These are phyloP conservation scores for Tuber borchii DNA, from an alignment of 495 filamentous ascomycete species.

Conservation along the genomic window DNA sequence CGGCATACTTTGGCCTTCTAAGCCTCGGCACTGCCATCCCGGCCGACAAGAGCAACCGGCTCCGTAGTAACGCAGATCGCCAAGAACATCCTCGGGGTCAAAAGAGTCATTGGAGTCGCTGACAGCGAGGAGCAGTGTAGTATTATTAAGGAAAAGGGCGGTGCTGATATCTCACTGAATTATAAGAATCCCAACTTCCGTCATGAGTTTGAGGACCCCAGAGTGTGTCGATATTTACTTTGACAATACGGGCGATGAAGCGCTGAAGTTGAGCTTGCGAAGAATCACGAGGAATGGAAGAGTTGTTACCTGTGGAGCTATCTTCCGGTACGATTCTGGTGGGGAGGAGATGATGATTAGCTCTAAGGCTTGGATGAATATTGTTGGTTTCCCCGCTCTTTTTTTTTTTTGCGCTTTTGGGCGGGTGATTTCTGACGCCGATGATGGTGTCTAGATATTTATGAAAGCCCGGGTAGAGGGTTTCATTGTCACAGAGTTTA, in stretches of 20 bases:
- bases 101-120: constrained; percentile 57
- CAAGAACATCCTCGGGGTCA: constrained; percentile 52
- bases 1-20: constrained; percentile 62
- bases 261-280: constrained; percentile 56
- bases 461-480: constrained; percentile 55
- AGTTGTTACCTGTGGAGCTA: constrained; percentile 58
- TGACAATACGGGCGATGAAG: constrained; percentile 65
- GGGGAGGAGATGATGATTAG: constrained; percentile 40
- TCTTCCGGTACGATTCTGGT: constrained; percentile 49
- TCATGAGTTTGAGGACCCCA: constrained; percentile 55
- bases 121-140: constrained; percentile 60
- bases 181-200: constrained; percentile 57
- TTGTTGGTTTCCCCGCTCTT: constrained; percentile 27
- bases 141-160: constrained; percentile 55
- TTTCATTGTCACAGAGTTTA: constrained; percentile 57
- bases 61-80: constrained; percentile 62
- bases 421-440: neutral
- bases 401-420: neutral
- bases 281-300: constrained; percentile 53
- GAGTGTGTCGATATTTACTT: constrained; percentile 62
- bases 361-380: constrained; percentile 50
- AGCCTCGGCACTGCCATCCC: constrained; percentile 54
- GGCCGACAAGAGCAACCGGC: constrained; percentile 47
- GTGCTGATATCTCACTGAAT: constrained; percentile 62
- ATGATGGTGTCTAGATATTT: constrained; percentile 37